phyloP scores from a whole-genome alignment of 495 filamentous ascomycete species.

The Lindgomyces ingoldianus region DNA sequence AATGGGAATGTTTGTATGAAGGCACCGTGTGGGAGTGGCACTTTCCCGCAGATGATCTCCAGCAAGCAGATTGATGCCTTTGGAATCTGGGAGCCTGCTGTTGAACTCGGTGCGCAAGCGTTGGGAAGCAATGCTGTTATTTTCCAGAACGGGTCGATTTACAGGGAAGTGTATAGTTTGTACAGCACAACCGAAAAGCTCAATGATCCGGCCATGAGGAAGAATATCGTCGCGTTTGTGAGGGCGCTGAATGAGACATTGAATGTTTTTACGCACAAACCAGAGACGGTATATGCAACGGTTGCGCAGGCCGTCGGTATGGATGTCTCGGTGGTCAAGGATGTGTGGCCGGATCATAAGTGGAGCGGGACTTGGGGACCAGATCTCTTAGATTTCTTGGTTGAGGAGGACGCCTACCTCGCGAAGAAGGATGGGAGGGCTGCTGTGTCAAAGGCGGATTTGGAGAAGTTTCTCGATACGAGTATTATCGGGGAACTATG shows the following conservation, averaged over 20 bases:
- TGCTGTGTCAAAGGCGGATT: conserved; percentile 37
- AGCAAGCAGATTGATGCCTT: conserved; percentile 46
- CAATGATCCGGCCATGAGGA: conserved; percentile 40
- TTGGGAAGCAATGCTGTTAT: conserved; percentile 36
- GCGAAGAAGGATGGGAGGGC: conserved; percentile 40
- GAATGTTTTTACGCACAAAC: conserved; percentile 41
- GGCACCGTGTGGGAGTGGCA: conserved; percentile 45
- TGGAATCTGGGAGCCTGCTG: conserved; percentile 51
- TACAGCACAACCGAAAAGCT: conserved; percentile 48
- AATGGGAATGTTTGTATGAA: conserved; percentile 45
- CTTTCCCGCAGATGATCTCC: conserved; percentile 47
- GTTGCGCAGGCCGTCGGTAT: conserved; percentile 43
- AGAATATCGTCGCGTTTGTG: conserved; percentile 49
- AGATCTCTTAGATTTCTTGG: conserved; percentile 47
- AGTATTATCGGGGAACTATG: conserved; percentile 34
- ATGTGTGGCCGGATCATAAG: conserved; percentile 47
- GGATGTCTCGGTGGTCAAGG: conserved; percentile 41
- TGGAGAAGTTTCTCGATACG: conserved; percentile 44
- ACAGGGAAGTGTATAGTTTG: conserved; percentile 51
- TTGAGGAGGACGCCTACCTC: conserved; percentile 47
- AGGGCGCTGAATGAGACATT: conserved; percentile 45
- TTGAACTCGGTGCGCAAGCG: conserved; percentile 45
- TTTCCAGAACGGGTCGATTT: conserved; percentile 46
- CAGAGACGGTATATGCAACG: conserved; percentile 41
- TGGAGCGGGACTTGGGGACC: conserved; percentile 45